These are phyloP conservation scores for Jatropha multifida DNA, from an alignment of 441 rosid genomes.

Conservation along the genomic window DNA sequence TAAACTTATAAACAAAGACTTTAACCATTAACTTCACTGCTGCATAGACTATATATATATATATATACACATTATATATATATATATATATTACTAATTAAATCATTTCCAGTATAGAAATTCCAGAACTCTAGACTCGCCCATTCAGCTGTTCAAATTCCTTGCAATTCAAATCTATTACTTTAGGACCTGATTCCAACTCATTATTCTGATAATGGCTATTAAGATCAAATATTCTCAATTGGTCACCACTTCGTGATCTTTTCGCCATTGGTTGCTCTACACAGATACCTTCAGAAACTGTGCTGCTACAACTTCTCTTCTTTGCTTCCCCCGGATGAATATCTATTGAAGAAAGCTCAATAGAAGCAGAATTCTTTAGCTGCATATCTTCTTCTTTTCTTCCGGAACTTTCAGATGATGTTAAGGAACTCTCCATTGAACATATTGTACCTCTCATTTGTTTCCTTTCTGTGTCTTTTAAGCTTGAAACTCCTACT, in stretches of 20 bases:
- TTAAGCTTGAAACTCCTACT: slow-evolving; percentile 38
- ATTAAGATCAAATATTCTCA: slow-evolving; percentile 56
- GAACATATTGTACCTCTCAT: slow-evolving; percentile 52
- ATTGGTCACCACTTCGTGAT: slow-evolving; percentile 27
- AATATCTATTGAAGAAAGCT: slow-evolving; percentile 61
- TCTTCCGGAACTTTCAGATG: slow-evolving; percentile 69
- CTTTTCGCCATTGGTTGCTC: slow-evolving; percentile 48
- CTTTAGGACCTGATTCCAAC: slow-evolving; percentile 34
- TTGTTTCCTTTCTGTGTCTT: slow-evolving; percentile 36
- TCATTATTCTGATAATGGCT: slow-evolving; percentile 44
- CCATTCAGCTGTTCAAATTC: slow-evolving; percentile 34
- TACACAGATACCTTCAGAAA: slow-evolving; percentile 37
- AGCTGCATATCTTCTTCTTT: slow-evolving; percentile 39
- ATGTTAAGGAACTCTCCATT: slow-evolving; percentile 86
- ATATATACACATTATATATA: too few relatives aligned
- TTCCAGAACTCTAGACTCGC: slow-evolving; percentile 14
- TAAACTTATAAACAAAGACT: slow-evolving; percentile 30
- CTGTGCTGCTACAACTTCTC: slow-evolving; percentile 37
- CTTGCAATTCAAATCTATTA: slow-evolving; percentile 51
- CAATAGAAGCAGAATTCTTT: slow-evolving; percentile 31
- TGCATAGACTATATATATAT: slow-evolving; percentile 27
- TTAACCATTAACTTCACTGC: slow-evolving; percentile 29
- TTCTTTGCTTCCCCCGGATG: slow-evolving; percentile 51
- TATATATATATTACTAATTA: background rate
- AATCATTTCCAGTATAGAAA: slow-evolving; percentile 24